Base-by-base conservation (phyloP, 768 basidiomycete species). In the Stropharia rugosoannulata region DNA sequence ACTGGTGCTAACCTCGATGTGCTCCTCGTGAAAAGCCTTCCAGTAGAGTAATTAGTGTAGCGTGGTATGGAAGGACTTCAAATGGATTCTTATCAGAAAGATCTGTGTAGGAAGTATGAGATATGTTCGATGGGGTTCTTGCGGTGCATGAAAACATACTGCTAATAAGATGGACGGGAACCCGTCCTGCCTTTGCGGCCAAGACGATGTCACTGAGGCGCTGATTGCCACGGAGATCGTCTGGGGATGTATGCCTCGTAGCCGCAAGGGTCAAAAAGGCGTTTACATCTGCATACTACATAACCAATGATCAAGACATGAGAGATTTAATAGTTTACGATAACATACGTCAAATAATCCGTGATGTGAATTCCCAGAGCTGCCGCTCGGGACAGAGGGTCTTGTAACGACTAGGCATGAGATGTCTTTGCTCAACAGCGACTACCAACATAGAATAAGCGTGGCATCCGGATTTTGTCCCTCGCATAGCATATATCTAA, bases 181-280 rank as follows among this genome's bases (percentile, higher is more conserved):
- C 90, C 48, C 76, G 77, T 40, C 90, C 91, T 36, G 86, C 80
- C 59, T 81, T 82, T 2, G 91, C 91, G 10, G 90, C 90, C 36
- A 79, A 75, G 29, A 92, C 76, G 54, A 93, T 93, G 54, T 86
- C 80, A 56, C 84, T 79, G 19, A 84, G 78, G 2, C 86, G 82
- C 1, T 81, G 70, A 59, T 85, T 80, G 5, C 79, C 82, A 32
- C 77, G 76, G 15, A 88, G 66, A 47, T 86, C 81, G n/a, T 86
- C 85, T 0, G 79, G 76, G 39, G 88, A 76, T 3, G 85, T 87
- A 64, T 92, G 89, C 43, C 85, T 75, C 3, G 89, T 92, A 6
- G 91, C 90, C 9, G 91, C 91, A 44, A 93, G 74, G 3, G 89
- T 90, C 56, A 93, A 70, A 65, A 93, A 93, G n/a, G 91, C 89